These are phyloP conservation scores for Hansenula anomala DNA, from an alignment of 1,139 yeast genomes.

Conservation along the genomic window DNA sequence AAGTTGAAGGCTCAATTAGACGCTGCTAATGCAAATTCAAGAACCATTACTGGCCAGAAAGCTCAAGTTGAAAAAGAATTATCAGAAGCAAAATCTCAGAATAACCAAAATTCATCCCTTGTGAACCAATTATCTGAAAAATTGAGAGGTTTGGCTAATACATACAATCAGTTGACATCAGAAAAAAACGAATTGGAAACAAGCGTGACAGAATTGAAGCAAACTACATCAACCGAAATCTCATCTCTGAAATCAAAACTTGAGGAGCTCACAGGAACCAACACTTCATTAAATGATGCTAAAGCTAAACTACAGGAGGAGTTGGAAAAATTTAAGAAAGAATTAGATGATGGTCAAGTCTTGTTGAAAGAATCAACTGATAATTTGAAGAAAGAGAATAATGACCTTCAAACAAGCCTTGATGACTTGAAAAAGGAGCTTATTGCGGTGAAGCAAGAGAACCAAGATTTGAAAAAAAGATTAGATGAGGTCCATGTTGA, in stretches of 20 bases:
- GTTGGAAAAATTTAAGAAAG: not conserved
- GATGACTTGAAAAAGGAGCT: too few relatives aligned
- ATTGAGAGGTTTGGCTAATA: constrained; percentile 28
- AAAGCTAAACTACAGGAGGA: not conserved
- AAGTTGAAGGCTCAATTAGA: constrained; percentile 16
- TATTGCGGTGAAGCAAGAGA: too few relatives aligned
- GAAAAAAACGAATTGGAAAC: constrained; percentile 20
- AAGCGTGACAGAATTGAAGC: constrained; percentile 7
- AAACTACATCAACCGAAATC: constrained; percentile 7
- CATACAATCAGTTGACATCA: constrained; percentile 23
- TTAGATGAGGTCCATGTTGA: too few relatives aligned
- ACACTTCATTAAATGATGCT: constrained; percentile 3
- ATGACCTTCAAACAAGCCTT: too few relatives aligned
- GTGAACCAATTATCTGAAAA: constrained; percentile 32
- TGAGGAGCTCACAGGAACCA: constrained; percentile 7
- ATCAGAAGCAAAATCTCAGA: constrained; percentile 22
- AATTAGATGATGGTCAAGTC: constrained; percentile 3
- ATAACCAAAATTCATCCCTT: constrained; percentile 23
- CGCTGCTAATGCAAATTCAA: constrained; percentile 10
- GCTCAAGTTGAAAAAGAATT: constrained; percentile 17
- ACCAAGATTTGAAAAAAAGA: too few relatives aligned
- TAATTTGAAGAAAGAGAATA: too few relatives aligned
- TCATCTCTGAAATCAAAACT: constrained; percentile 7
- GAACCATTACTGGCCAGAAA: constrained; percentile 12
- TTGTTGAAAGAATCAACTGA: not conserved